Evolutionary conservation across 202 grass and related monocot genomes (phyloP), one percentile per base, ranked within the genome.

Genomic region (Zizania palustris): DNA sequence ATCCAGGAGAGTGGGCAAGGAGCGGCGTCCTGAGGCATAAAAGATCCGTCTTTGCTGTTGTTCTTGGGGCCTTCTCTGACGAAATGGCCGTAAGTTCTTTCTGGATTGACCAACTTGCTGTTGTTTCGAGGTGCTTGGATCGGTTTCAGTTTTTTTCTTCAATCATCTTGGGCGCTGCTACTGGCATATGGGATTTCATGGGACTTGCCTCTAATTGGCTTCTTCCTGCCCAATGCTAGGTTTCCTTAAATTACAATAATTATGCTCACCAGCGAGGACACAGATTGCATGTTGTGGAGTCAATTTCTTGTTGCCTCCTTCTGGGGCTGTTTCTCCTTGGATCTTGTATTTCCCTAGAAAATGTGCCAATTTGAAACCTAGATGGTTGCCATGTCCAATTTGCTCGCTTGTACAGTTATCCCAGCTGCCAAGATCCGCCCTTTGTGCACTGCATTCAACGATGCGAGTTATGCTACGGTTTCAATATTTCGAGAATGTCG

Each of bases 41-140:
- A 79, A 59, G 42, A 67, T n/a, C 9, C 58, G 60, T 21, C 82
- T 75, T 75, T 80, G 39, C 54, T 46, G 28, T 65, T 53, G 60
- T 50, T 33, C 33, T 22, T 72, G 69, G 69, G 22, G 49, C 50
- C 22, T 61, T 63, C 54, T 61, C 80, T 16, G 74, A 76, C 82
- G 22, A 81, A 88, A 88, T 88, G 86, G 82, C 86, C 13, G 86
- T 88, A 81, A 88, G 86, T 88, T 85, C 66, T 77, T 72, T 51
- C 72, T 77, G 42, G 20, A 75, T 58, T 16, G 34, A 0, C 39
- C 22, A 9, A 20, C n/a, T 35, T 22, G 21, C 5, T 38, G 71
- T 11, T 63, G 58, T 66, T 48, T 61, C 71, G 41, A 16, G 39
- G 57, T 68, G 76, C 49, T 60, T 50, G 67, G 79, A 87, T 78